Percentiles rank a stretch among this genome's conserved stretches.
Evolutionary conservation across 2,329 filamentous ascomycete genomes (phyloP).

Genomic region (Colletotrichum truncatum): DNA sequence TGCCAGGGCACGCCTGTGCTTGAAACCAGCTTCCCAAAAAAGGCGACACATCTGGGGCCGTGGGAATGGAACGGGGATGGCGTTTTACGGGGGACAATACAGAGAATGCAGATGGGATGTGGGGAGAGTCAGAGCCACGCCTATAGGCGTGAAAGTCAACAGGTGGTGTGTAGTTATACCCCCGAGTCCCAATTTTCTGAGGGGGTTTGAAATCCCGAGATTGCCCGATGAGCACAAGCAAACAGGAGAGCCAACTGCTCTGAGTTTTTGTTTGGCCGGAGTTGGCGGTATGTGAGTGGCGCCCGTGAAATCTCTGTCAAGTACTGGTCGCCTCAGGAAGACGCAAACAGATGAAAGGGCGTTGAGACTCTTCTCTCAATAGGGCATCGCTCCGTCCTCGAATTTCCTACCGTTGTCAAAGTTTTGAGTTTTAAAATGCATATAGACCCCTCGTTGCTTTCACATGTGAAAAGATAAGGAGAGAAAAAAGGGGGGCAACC

Average conservation of each 20-base stretch:
- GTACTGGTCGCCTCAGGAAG: conserved; percentile 13
- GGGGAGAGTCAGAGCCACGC: conserved; percentile 24
- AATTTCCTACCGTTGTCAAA: conserved; percentile 2
- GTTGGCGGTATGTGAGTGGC: conserved; percentile 24
- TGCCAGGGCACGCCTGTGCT: conserved; percentile 23
- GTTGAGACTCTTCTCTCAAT: conserved; percentile 7
- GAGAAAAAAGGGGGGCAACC: conserved; percentile 7
- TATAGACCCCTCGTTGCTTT: conserved; percentile 13
- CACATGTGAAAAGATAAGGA: conserved; percentile 31
- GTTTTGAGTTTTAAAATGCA: conserved; percentile 12
- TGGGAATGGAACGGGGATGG: conserved; percentile 16
- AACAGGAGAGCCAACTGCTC: conserved; percentile 9
- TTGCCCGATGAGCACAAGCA: conserved; percentile 28
- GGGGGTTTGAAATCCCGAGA: conserved; percentile 23
- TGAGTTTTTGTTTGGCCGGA: conserved; percentile 13
- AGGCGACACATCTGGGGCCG: conserved; percentile 13
- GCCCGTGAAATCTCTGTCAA: conserved; percentile 6
- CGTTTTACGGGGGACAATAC: conserved; percentile 14
- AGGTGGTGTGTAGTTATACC: conserved; percentile 10
- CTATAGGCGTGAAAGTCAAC: conserved; percentile 1
- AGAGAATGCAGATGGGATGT: conserved; percentile 9
- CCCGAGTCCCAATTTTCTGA: conserved; percentile 18
- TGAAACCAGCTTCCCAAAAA: conserved; percentile 28
- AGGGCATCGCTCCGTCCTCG: not conserved
- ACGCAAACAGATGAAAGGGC: conserved; percentile 19